A percentile compares a stretch with the other conserved stretches of the same genome.
phyloP scores from a whole-genome alignment of 495 filamentous ascomycete genomes.

The Penicillium tannophilum region DNA sequence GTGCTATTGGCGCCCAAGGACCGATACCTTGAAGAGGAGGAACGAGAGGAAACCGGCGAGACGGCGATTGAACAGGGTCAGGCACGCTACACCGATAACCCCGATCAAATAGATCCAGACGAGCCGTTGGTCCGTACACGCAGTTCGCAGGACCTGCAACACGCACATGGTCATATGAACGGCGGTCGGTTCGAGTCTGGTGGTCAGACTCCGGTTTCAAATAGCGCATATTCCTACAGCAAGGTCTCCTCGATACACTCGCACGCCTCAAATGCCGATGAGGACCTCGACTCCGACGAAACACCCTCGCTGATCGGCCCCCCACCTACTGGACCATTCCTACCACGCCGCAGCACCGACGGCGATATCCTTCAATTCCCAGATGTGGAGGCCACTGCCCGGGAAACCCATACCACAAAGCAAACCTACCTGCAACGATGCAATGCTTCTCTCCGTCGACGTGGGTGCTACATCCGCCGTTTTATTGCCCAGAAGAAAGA shows the following conservation, averaged over 20 bases:
- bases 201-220: constrained; percentile 44
- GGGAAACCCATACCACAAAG: constrained; percentile 19
- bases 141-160: constrained; percentile 30
- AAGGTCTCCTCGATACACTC: constrained; percentile 34
- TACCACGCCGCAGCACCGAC: constrained; percentile 41
- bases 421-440: constrained; percentile 27
- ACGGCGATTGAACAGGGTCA: constrained; percentile 63
- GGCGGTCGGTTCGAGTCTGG: constrained; percentile 41
- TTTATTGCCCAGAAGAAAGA: constrained; percentile 26
- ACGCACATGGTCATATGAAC: constrained; percentile 15
- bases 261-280: constrained; percentile 7
- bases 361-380: constrained; percentile 49
- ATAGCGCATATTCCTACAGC: constrained; percentile 37
- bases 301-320: constrained; percentile 32
- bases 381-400: constrained; percentile 38
- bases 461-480: constrained; percentile 19
- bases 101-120: constrained; percentile 46
- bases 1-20: constrained; percentile 81
- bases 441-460: constrained; percentile 26
- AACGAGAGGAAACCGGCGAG: constrained; percentile 50
- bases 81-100: constrained; percentile 64
- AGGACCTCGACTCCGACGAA: constrained; percentile 30
- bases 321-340: constrained; percentile 42
- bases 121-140: constrained; percentile 45
- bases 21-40: constrained; percentile 59